Base-by-base conservation (phyloP, 306 rosid species). In the Quercus wislizeni region DNA sequence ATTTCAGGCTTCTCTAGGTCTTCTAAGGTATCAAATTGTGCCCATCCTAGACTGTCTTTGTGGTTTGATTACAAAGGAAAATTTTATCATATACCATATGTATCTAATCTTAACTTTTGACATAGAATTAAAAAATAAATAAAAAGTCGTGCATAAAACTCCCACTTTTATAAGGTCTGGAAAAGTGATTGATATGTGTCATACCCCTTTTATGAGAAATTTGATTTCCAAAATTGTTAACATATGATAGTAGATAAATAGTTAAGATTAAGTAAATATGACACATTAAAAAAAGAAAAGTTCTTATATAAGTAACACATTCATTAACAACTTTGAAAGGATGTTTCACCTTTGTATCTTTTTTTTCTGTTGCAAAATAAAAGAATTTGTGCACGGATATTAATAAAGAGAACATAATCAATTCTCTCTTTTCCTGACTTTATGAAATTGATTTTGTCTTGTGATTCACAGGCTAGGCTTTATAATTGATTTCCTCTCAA, bases 401-500 rank as follows among this genome's bases (percentile, higher is more conserved):
- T 67, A 18, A 18, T 3, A 4, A 67, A 67, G 9, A 67, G 72
- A 33, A 19, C 15, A 67, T 23, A 19, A 4, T 67, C 71, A 28
- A 27, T 15, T 65, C 10, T 67, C 52, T 31, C 5, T 35, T 1
- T 33, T 18, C 8, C 17, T 67, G 65, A 72, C 1, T 15, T 9
- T 52, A 41, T 41, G 25, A 38, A 55, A 54, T 17, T 17, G 58
- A 51, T 27, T 15, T 73, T 23, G 49, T 20, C 35, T 63, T 83
- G 83, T 76, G 78, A 51, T 52, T 41, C 18, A 57, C 92, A 96
- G 99, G 87, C 75, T 96, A 64, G 99, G 99, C 0, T 93, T 96
- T 87, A 82, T 96, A 28, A 96, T 96, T 30, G 98, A 96, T 86
- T 96, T 96, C 89, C 91, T 96, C 28, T 93, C 99, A 58, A 96